Percentiles rank a stretch among this genome's conserved stretches.
These are phyloP conservation scores for Juglanconis juglandina DNA, from an alignment of 2,329 filamentous ascomycete genomes.

Conservation along the genomic window DNA sequence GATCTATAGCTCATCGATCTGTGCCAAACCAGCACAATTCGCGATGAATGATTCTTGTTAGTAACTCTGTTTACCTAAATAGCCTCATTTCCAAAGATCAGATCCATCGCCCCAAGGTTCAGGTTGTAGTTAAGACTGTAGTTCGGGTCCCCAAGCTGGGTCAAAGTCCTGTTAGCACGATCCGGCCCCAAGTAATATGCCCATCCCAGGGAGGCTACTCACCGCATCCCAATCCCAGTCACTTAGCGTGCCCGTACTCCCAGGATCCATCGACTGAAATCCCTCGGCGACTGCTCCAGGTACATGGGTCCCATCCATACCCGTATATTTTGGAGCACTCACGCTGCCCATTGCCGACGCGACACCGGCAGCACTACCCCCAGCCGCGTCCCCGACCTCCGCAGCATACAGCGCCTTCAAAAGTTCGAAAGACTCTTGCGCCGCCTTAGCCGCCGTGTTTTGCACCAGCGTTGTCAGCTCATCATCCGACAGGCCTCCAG, in stretches of 20 bases:
- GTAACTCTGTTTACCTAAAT: neutral
- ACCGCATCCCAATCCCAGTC: slow-evolving; percentile 25
- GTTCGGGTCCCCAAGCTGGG: slow-evolving; percentile 21
- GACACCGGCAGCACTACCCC: neutral
- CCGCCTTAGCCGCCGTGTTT: slow-evolving; percentile 34
- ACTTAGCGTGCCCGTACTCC: neutral
- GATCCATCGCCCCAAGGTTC: slow-evolving; percentile 15
- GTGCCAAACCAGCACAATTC: no score
- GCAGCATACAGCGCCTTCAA: slow-evolving; percentile 30
- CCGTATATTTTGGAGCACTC: neutral
- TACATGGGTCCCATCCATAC: neutral
- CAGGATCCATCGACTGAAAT: neutral
- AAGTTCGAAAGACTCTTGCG: slow-evolving; percentile 30
- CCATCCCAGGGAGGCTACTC: neutral
- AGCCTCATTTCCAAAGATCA: slow-evolving; percentile 12
- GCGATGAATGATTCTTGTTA: no score
- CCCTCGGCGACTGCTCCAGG: neutral
- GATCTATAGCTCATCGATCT: no score
- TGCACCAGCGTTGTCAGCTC: slow-evolving; percentile 34
- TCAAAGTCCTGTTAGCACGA: neutral
- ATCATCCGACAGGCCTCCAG: slow-evolving; percentile 31
- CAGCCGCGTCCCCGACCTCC: slow-evolving; percentile 5
- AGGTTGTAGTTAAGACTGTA: slow-evolving; percentile 23
- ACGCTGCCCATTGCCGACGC: neutral
- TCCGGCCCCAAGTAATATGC: neutral